Percentiles rank a stretch among this genome's conserved stretches.
Conservation (phyloP, 2,329 filamentous ascomycete genomes). For the Pseudovirgaria hyperparasitica region DNA sequence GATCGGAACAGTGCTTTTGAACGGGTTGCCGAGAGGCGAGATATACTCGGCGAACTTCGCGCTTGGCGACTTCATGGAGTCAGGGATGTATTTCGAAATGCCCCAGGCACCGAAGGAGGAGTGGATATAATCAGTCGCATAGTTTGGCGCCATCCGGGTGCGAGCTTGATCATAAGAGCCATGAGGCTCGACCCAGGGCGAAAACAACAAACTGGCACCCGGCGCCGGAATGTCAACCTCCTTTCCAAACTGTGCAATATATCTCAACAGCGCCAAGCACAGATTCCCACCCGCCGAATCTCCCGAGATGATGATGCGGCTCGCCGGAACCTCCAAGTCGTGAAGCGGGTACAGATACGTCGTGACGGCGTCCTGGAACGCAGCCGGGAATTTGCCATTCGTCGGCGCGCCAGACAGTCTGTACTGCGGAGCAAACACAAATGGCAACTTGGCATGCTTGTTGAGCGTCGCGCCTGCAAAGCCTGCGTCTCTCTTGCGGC, state of each 20-base stretch:
- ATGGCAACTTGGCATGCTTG: conserved; percentile 22
- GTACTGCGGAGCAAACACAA: conserved; percentile 35
- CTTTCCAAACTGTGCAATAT: conserved; percentile 29
- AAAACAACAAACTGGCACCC: conserved; percentile 28
- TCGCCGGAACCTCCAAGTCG: conserved; percentile 25
- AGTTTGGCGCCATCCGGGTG: conserved; percentile 19
- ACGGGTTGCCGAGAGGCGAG: conserved; percentile 23
- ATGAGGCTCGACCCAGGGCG: conserved; percentile 29
- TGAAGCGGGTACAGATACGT: conserved; percentile 33
- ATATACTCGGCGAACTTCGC: no score
- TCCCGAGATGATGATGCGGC: conserved; percentile 32
- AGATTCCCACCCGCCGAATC: conserved; percentile 40
- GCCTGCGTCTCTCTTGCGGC: conserved; percentile 21
- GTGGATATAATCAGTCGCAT: conserved; percentile 29
- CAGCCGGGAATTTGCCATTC: conserved; percentile 36
- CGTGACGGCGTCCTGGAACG: conserved; percentile 36
- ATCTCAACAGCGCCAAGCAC: conserved; percentile 32
- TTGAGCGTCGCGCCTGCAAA: conserved; percentile 19
- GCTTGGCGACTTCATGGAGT: conserved; percentile 11
- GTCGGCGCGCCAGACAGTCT: conserved; percentile 31
- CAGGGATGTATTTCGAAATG: conserved; percentile 15
- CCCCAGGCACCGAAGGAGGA: conserved; percentile 31
- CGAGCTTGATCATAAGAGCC: conserved; percentile 12
- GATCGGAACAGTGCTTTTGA: conserved; percentile 26
- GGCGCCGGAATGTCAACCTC: conserved; percentile 22